Percentiles rank a stretch among this genome's conserved stretches.
Evolutionary conservation across 2,329 filamentous ascomycete genomes (phyloP).

Genomic region (Trichoderma atrobrunneum): DNA sequence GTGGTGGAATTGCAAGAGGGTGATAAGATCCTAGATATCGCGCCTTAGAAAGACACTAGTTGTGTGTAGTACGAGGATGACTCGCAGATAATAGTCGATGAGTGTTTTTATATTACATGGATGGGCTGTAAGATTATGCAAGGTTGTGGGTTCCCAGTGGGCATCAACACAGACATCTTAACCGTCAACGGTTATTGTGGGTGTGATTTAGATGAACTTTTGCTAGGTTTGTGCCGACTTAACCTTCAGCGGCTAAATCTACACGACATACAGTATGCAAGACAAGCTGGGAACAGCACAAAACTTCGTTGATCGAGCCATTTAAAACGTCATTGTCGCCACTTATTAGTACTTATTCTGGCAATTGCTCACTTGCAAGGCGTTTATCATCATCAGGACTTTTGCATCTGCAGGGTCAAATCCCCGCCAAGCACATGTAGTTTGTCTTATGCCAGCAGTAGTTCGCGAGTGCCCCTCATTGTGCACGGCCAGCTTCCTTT

Average conservation of each 20-base stretch:
- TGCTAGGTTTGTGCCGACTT: neutral
- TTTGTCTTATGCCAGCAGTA: neutral
- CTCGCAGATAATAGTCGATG: neutral
- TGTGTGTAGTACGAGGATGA: neutral
- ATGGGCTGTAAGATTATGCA: neutral
- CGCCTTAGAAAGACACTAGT: neutral
- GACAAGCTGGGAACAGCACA: neutral
- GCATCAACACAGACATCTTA: neutral
- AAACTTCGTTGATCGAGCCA: neutral
- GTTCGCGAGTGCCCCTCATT: neutral
- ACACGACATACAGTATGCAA: neutral
- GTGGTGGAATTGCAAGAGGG: conserved; percentile 8
- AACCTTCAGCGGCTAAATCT: neutral
- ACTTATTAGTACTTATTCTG: neutral
- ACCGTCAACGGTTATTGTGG: neutral
- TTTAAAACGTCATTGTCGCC: neutral
- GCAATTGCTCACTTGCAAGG: neutral
- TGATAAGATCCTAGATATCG: conserved; percentile 4
- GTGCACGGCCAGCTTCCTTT: neutral
- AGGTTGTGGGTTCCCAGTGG: neutral
- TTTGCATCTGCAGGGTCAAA: neutral
- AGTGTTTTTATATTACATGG: neutral
- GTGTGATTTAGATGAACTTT: neutral
- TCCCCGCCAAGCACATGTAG: neutral
- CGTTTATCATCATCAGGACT: neutral